Evolutionary conservation across 192 early-diverging fungal genomes (phyloP).

Genomic region (Borealophlyctis nickersoniae): DNA sequence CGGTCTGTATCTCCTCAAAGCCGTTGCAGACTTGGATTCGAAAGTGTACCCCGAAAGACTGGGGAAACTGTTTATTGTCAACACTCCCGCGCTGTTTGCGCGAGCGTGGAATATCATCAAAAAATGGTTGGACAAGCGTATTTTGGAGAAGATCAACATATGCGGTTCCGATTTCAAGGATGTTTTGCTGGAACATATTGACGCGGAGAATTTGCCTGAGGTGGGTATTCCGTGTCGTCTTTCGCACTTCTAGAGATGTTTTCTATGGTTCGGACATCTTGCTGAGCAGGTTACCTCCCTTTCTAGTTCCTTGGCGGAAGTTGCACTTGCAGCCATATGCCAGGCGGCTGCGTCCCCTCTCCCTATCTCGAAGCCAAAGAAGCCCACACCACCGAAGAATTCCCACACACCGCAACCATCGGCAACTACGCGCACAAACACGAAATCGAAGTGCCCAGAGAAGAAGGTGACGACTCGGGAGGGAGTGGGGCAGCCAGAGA

Average conservation of each 20-base stretch:
- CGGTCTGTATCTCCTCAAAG: slow-evolving; percentile 27
- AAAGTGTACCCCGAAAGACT: slow-evolving; percentile 38
- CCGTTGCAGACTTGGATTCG: slow-evolving; percentile 30
- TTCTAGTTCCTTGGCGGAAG: slow-evolving; percentile 31
- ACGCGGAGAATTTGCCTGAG: slow-evolving; percentile 32
- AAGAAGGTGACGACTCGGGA: slow-evolving; percentile 7
- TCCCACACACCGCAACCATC: slow-evolving; percentile 9
- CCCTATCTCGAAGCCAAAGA: slow-evolving; percentile 15
- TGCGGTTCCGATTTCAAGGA: slow-evolving; percentile 25
- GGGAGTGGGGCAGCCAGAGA: too few relatives aligned
- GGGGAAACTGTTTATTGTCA: slow-evolving; percentile 34
- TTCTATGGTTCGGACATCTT: neutral
- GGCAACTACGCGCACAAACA: slow-evolving; percentile 16
- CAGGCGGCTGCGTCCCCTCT: slow-evolving; percentile 30
- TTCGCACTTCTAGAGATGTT: too few relatives aligned
- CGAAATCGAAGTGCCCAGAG: slow-evolving; percentile 19
- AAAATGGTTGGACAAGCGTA: slow-evolving; percentile 38
- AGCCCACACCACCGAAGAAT: slow-evolving; percentile 13
- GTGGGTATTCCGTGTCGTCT: too few relatives aligned
- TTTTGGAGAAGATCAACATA: slow-evolving; percentile 37
- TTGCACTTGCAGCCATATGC: slow-evolving; percentile 36
- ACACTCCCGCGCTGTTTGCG: slow-evolving; percentile 33
- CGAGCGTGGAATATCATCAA: slow-evolving; percentile 33
- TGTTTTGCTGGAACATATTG: slow-evolving; percentile 34
- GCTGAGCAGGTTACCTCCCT: too few relatives aligned